A percentile compares a stretch with the other conserved stretches of the same genome.
Evolutionary conservation across 2,329 filamentous ascomycete species (phyloP).

Genomic region (Cytospora leucostoma): DNA sequence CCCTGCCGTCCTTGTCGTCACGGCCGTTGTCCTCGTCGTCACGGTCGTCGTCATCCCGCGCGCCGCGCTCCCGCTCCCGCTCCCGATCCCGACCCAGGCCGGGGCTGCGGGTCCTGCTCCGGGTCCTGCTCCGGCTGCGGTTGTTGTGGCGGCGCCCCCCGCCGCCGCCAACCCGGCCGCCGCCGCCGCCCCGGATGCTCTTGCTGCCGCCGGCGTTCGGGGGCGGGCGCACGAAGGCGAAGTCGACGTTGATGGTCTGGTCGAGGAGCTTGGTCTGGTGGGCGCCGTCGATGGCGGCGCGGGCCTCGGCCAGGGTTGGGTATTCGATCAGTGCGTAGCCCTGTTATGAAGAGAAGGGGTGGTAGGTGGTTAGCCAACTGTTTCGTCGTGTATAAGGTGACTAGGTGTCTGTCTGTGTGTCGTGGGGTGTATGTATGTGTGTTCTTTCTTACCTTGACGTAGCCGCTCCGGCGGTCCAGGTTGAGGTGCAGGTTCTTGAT

Average conservation of each 20-base stretch:
- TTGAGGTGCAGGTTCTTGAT: slow-evolving; percentile 88
- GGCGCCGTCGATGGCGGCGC: slow-evolving; percentile 79
- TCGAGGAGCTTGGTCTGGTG: slow-evolving; percentile 77
- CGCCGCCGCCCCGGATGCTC: slow-evolving; percentile 40
- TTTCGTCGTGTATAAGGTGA: background rate
- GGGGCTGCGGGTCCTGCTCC: slow-evolving; percentile 47
- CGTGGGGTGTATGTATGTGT: background rate
- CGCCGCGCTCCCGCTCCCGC: no score
- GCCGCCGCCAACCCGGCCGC: slow-evolving; percentile 44
- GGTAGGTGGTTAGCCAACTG: slow-evolving; percentile 16
- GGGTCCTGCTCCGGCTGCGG: slow-evolving; percentile 48
- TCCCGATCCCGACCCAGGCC: slow-evolving; percentile 34
- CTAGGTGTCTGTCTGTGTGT: background rate
- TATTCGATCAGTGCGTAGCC: slow-evolving; percentile 87
- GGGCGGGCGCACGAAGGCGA: slow-evolving; percentile 81
- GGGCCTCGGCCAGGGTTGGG: slow-evolving; percentile 74
- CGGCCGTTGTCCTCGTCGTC: slow-evolving; percentile 13
- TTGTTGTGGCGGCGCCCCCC: slow-evolving; percentile 41
- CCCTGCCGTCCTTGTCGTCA: background rate
- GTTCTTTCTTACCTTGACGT: slow-evolving; percentile 69
- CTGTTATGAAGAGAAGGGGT: slow-evolving; percentile 43
- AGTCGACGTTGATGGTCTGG: slow-evolving; percentile 79
- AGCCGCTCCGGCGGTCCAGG: slow-evolving; percentile 78
- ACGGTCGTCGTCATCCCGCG: background rate
- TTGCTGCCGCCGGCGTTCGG: slow-evolving; percentile 54